phyloP scores from a whole-genome alignment of 2,329 filamentous ascomycete genomes.

The Beauveria varroae region DNA sequence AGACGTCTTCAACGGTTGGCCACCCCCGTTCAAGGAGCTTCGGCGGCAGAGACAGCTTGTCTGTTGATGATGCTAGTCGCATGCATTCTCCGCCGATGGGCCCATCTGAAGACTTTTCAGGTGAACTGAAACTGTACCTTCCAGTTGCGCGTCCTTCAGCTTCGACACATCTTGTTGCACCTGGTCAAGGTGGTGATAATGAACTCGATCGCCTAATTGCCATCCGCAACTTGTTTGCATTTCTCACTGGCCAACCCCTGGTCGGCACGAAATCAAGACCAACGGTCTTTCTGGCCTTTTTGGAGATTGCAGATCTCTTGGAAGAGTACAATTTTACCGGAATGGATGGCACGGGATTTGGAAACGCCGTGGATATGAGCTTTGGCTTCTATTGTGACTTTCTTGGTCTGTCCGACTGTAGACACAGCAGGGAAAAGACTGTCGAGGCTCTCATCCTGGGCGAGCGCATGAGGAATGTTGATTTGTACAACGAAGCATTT shows the following conservation, averaged over 20 bases:
- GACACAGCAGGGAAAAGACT: conserved; percentile 77
- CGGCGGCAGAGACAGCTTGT: conserved; percentile 38
- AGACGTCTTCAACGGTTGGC: conserved; percentile 24
- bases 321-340: conserved; percentile 51
- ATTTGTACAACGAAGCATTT: conserved; percentile 86
- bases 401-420: conserved; percentile 68
- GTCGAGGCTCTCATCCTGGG: conserved; percentile 84
- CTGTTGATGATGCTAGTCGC: conserved; percentile 41
- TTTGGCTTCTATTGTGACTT: conserved; percentile 74
- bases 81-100: conserved; percentile 30
- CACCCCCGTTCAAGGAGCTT: conserved; percentile 37
- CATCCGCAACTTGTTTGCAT: conserved; percentile 58
- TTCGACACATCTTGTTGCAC: conserved; percentile 26
- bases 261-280: conserved; percentile 49
- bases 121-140: conserved; percentile 46
- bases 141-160: conserved; percentile 35
- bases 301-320: conserved; percentile 46
- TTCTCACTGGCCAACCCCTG: conserved; percentile 55
- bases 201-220: conserved; percentile 50
- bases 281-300: conserved; percentile 45
- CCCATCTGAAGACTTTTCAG: conserved; percentile 28
- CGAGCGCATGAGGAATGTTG: conserved; percentile 74
- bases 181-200: conserved; percentile 23
- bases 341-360: conserved; percentile 50
- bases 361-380: conserved; percentile 52